Evolutionary conservation across 2,329 filamentous ascomycete genomes (phyloP), one percentile per base, ranked within the genome.

Genomic region (Talaromyces sp.): DNA sequence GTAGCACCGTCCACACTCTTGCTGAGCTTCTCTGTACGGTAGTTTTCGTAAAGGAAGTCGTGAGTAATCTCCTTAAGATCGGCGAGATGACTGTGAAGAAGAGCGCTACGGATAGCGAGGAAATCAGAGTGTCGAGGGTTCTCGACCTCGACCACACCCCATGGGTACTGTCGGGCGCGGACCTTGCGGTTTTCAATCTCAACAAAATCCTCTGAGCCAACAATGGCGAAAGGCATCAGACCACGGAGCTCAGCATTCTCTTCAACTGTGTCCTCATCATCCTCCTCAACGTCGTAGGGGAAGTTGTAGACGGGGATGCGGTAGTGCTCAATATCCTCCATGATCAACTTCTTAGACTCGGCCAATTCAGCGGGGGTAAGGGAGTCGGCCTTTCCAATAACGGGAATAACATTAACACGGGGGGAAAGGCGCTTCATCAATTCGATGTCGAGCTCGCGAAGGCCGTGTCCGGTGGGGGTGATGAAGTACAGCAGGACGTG

Each of bases 311-410:
- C 93, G 42, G 94, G 94, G 66, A 99, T 99, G 72, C 94, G 89
- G 82, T 99, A 99, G 79, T 99, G 94, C 80, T 99, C 94, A 66
- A 99, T 99, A 74, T 99, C 94, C 82, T 99, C 94, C 94, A 99
- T 99, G 71, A 99, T 92, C 57, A 99, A 85, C 84, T 97, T 99
- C 86, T 99, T 99, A 65, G 93, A 97, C 79, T 99, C 94, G 64
- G 94, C 94, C 60, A 99, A 84, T 80, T 99, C 94, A 64, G 90
- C 88, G 35, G 94, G 94, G 51, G 94, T 99, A 59, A 99, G 87
- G 19, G 94, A 96, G 75, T 99, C 94, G 72, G 94, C 94, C 76
- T 97, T 96, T 71, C 94, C 94, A 74, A 99, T 97, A 67, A 99
- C 94, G 60, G 94, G 94, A 64, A 99, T 99, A 65, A 99, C 94